These are phyloP conservation scores for Aspergillus glaucus DNA, from an alignment of 2,329 filamentous ascomycete species.

Conservation along the genomic window DNA sequence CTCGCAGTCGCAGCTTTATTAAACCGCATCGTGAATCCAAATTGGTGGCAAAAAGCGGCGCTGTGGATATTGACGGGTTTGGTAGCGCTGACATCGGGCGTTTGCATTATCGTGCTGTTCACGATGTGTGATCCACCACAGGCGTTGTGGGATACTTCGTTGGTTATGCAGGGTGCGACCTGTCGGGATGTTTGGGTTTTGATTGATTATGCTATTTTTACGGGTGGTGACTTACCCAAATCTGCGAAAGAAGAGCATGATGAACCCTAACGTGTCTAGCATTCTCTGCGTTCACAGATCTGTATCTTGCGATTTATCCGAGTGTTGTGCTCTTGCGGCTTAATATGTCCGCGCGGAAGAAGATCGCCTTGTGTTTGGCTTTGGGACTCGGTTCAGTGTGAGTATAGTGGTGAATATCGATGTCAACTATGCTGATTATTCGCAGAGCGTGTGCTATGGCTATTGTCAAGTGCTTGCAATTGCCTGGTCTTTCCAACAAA, in stretches of 20 bases:
- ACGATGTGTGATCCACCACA: conserved; percentile 37
- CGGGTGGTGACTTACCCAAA: conserved; percentile 27
- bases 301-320: conserved; percentile 31
- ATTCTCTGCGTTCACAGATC: conserved; percentile 25
- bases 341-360: conserved; percentile 26
- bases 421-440: not conserved
- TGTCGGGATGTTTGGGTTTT: conserved; percentile 34
- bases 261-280: conserved; percentile 9
- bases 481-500: conserved; percentile 20
- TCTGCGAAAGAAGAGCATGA: not conserved
- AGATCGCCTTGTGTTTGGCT: conserved; percentile 21
- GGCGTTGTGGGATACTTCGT: conserved; percentile 34
- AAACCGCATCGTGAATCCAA: conserved; percentile 22
- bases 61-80: conserved; percentile 24
- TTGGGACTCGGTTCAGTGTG: conserved; percentile 27
- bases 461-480: conserved; percentile 28
- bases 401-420: conserved; percentile 6
- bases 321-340: conserved; percentile 24
- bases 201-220: conserved; percentile 36
- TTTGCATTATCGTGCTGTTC: conserved; percentile 38
- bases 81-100: conserved; percentile 25
- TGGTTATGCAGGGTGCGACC: conserved; percentile 18
- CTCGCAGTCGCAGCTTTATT: conserved; percentile 23
- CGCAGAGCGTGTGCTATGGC: conserved; percentile 26
- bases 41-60: conserved; percentile 6